A percentile compares a stretch with the other conserved stretches of the same genome.
Evolutionary conservation across 2,329 filamentous ascomycete genomes (phyloP).

Genomic region (Xenosphaeropsis pyriputrescens): DNA sequence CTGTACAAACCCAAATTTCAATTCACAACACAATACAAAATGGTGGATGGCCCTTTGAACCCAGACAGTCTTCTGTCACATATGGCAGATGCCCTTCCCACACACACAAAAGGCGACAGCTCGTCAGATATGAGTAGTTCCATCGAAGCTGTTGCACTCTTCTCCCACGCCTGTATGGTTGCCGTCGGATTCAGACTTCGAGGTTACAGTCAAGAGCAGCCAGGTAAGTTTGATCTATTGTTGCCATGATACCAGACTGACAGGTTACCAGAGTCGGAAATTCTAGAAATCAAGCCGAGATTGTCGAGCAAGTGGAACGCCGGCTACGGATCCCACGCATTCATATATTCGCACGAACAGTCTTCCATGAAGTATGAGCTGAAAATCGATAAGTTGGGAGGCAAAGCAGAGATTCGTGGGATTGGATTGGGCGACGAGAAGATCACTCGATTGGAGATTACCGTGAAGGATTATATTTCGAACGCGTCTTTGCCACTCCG

Average conservation of each 20-base stretch:
- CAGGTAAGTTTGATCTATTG: constrained; percentile 32
- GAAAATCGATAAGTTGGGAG: constrained; percentile 68
- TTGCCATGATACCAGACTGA: constrained; percentile 5
- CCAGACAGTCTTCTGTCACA: constrained; percentile 31
- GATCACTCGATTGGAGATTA: constrained; percentile 64
- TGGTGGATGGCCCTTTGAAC: constrained; percentile 22
- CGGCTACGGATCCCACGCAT: constrained; percentile 54
- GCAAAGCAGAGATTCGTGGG: constrained; percentile 71
- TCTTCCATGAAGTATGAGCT: constrained; percentile 75
- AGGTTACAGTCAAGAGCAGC: constrained; percentile 73
- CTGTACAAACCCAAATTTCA: too few species aligned
- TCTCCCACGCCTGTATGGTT: constrained; percentile 70
- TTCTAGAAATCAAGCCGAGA: constrained; percentile 39
- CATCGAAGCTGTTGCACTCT: constrained; percentile 72
- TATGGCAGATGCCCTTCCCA: constrained; percentile 46
- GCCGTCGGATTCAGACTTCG: constrained; percentile 68
- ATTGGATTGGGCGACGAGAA: constrained; percentile 69
- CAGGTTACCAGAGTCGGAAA: constrained; percentile 33
- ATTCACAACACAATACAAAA: constrained; percentile 4
- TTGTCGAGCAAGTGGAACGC: constrained; percentile 73
- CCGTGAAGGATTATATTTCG: constrained; percentile 61
- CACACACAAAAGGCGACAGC: constrained; percentile 33
- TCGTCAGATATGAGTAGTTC: constrained; percentile 52
- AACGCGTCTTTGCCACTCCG: constrained; percentile 38
- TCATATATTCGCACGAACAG: constrained; percentile 76